Conservation (phyloP, 495 filamentous ascomycete species). For the Terfezia claveryi region DNA sequence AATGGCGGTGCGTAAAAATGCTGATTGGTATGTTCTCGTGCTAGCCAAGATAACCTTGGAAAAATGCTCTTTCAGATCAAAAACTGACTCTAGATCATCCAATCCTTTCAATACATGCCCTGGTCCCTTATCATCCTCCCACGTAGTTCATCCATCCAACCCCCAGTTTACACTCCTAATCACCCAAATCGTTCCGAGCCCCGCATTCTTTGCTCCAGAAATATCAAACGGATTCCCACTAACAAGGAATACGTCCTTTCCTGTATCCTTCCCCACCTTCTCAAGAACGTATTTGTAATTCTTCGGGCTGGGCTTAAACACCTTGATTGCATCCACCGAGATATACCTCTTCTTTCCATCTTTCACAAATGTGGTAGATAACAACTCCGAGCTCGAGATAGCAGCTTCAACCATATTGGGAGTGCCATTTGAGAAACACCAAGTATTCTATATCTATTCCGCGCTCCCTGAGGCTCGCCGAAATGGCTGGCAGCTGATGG, state of each 20-base stretch:
- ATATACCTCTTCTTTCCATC: slow-evolving; percentile 27
- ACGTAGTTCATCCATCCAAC: slow-evolving; percentile 7
- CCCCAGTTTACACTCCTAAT: slow-evolving; percentile 25
- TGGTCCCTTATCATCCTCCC: too few species aligned
- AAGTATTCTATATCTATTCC: slow-evolving; percentile 27
- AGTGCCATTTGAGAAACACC: slow-evolving; percentile 59
- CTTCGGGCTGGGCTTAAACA: slow-evolving; percentile 48
- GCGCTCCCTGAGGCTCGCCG: background rate
- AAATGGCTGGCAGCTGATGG: slow-evolving; percentile 18
- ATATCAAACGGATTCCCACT: slow-evolving; percentile 67
- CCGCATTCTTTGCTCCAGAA: slow-evolving; percentile 30
- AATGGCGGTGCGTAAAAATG: too few species aligned
- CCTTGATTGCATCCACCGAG: slow-evolving; percentile 35
- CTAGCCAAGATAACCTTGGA: too few species aligned
- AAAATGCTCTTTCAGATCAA: too few species aligned
- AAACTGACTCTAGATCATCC: too few species aligned
- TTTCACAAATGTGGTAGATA: too few species aligned
- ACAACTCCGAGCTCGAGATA: slow-evolving; percentile 22
- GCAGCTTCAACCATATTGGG: slow-evolving; percentile 34
- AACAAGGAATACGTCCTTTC: slow-evolving; percentile 44
- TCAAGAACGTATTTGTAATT: slow-evolving; percentile 38
- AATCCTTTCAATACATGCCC: too few species aligned
- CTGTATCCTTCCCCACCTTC: slow-evolving; percentile 29
- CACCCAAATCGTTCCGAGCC: too few species aligned
- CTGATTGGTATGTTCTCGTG: too few species aligned